Evolutionary conservation across 2,329 filamentous ascomycete species (phyloP).

Genomic region (Alternaria arborescens): DNA sequence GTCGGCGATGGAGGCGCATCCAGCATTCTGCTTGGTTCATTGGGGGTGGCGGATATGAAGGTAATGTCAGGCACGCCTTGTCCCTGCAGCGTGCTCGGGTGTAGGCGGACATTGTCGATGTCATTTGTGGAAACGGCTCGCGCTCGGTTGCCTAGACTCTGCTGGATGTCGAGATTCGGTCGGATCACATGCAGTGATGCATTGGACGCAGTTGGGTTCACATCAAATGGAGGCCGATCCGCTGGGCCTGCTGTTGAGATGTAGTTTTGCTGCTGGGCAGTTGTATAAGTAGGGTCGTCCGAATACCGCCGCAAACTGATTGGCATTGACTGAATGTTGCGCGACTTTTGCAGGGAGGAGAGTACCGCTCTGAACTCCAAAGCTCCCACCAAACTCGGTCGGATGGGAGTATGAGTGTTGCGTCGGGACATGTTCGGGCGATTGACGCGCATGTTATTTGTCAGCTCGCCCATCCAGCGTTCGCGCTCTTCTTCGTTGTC

Average conservation of each 20-base stretch:
- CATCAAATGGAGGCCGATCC: constrained; percentile 48
- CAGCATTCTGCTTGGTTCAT: constrained; percentile 29
- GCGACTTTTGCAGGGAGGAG: constrained; percentile 82
- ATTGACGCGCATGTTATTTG: constrained; percentile 89
- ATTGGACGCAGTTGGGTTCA: constrained; percentile 30
- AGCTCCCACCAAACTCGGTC: constrained; percentile 90
- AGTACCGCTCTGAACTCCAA: constrained; percentile 92
- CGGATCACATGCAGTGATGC: constrained; percentile 32
- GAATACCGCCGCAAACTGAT: constrained; percentile 76
- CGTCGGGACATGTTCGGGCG: constrained; percentile 73
- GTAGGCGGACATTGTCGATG: constrained; percentile 57
- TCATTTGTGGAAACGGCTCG: constrained; percentile 70
- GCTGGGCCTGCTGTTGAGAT: constrained; percentile 61
- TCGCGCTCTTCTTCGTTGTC: constrained; percentile 71
- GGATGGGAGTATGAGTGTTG: constrained; percentile 81
- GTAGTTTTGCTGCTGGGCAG: constrained; percentile 57
- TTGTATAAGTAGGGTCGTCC: constrained; percentile 64
- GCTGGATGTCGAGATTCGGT: constrained; percentile 43
- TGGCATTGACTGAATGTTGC: constrained; percentile 75
- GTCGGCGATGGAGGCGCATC: constrained; percentile 47
- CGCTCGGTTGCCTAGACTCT: constrained; percentile 41
- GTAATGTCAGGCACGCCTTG: constrained; percentile 44
- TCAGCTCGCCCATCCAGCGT: constrained; percentile 78
- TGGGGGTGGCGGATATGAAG: constrained; percentile 45
- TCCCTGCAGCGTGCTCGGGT: constrained; percentile 48